Percentiles rank a stretch among this genome's conserved stretches.
Conservation (phyloP, 257 asterid species). For the Linderniella brevidens region DNA sequence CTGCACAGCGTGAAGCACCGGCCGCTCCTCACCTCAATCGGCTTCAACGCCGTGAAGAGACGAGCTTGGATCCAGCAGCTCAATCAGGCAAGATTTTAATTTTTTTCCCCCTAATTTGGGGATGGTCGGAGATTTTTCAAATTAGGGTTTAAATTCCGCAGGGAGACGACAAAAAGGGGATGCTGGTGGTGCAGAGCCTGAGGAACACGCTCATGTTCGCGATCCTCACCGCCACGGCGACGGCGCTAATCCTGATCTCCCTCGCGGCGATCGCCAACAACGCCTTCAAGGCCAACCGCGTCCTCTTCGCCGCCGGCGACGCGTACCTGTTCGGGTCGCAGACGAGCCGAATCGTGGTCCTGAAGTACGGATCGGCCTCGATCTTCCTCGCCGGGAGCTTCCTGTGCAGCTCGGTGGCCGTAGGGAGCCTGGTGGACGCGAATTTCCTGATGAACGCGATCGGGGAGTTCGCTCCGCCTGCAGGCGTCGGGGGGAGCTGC, state of each 20-base stretch:
- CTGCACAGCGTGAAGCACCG: slow-evolving; percentile 38
- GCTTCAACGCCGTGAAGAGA: slow-evolving; percentile 36
- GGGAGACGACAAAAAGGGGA: slow-evolving; percentile 66
- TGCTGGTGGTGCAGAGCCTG: slow-evolving; percentile 63
- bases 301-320: slow-evolving; percentile 11
- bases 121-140: not conserved
- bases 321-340: slow-evolving; percentile 33
- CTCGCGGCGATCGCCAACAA: slow-evolving; percentile 61
- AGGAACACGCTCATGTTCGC: slow-evolving; percentile 61
- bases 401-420: slow-evolving; percentile 54
- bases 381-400: slow-evolving; percentile 44
- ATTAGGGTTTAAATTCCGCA: slow-evolving; percentile 6
- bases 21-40: slow-evolving; percentile 41
- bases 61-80: slow-evolving; percentile 45
- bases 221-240: slow-evolving; percentile 49
- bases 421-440: slow-evolving; percentile 40
- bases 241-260: slow-evolving; percentile 26
- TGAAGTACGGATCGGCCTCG: slow-evolving; percentile 47
- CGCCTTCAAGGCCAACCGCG: slow-evolving; percentile 30
- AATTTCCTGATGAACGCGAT: slow-evolving; percentile 60
- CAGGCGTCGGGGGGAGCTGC: not conserved
- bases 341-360: slow-evolving; percentile 29
- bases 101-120: not conserved
- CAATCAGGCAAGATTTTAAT: slow-evolving; percentile 47
- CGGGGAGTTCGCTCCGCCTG: slow-evolving; percentile 29